phyloP scores from a whole-genome alignment of 441 rosid genomes.

The Gossypium trilobum region DNA sequence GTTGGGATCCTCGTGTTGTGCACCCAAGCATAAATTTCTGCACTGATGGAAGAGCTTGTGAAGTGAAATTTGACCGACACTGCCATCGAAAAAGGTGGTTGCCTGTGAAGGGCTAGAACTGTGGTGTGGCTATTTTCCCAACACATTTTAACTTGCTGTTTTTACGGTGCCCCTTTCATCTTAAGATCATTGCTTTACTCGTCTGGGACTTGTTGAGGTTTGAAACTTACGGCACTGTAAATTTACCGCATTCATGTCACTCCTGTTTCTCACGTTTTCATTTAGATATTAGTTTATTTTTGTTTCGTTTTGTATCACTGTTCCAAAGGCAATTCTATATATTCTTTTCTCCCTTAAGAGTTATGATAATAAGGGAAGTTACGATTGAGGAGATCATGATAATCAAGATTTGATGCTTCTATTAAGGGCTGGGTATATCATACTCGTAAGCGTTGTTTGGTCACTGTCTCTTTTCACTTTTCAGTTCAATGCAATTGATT shows the following conservation, averaged over 20 bases:
- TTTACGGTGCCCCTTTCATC: conserved; percentile 10
- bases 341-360: too few relatives aligned
- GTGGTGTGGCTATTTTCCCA: not conserved
- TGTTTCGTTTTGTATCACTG: not conserved
- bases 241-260: not conserved
- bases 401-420: not conserved
- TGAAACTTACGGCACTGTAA: conserved; percentile 16
- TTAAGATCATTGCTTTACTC: not conserved
- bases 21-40: not conserved
- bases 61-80: conserved; percentile 3
- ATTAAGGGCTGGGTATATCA: not conserved
- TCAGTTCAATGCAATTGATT: too few relatives aligned
- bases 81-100: not conserved
- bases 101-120: not conserved
- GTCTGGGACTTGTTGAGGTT: not conserved
- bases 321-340: not conserved
- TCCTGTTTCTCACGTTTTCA: not conserved
- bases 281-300: not conserved
- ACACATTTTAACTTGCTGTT: not conserved
- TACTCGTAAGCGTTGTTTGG: not conserved
- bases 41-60: not conserved
- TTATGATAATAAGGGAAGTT: not conserved
- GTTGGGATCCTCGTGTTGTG: not conserved
- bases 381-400: not conserved
- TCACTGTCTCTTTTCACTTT: not conserved